These are phyloP conservation scores for Fusarium sp. DNA, from an alignment of 2,329 filamentous ascomycete genomes.

Conservation along the genomic window DNA sequence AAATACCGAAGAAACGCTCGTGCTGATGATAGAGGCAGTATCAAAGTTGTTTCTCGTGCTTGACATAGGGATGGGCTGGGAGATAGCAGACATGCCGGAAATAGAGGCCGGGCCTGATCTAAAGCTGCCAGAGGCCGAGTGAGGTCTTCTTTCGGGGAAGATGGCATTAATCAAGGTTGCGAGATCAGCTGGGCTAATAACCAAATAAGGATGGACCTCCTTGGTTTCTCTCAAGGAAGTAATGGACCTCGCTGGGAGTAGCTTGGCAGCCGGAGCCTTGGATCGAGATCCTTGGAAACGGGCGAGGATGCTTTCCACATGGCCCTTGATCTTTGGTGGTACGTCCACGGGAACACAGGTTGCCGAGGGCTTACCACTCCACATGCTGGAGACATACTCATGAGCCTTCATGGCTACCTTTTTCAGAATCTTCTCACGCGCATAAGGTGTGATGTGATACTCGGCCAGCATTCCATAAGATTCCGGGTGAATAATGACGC, in stretches of 20 bases:
- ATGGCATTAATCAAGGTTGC: constrained; percentile 84
- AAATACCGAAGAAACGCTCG: constrained; percentile 76
- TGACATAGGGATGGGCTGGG: constrained; percentile 73
- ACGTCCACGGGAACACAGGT: constrained; percentile 61
- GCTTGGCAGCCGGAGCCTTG: constrained; percentile 64
- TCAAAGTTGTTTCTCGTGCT: constrained; percentile 69
- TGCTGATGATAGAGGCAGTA: constrained; percentile 77
- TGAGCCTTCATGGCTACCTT: constrained; percentile 85
- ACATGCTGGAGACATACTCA: constrained; percentile 82
- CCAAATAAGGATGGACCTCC: constrained; percentile 82
- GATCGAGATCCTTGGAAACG: constrained; percentile 69
- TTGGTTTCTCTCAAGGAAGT: constrained; percentile 80
- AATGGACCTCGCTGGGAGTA: constrained; percentile 77
- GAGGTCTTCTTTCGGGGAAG: constrained; percentile 79
- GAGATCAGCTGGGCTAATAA: constrained; percentile 83
- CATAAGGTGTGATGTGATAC: constrained; percentile 92
- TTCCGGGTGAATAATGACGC: constrained; percentile 90
- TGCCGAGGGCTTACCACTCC: constrained; percentile 73
- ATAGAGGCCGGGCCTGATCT: constrained; percentile 75
- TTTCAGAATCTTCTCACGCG: constrained; percentile 82
- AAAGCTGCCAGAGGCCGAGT: constrained; percentile 71
- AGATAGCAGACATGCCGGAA: constrained; percentile 76
- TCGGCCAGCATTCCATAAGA: constrained; percentile 82
- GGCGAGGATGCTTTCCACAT: constrained; percentile 77
- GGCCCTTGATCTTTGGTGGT: constrained; percentile 70